Evolutionary conservation across 495 filamentous ascomycete genomes (phyloP).

Genomic region (Saxophila tyrrhenica): DNA sequence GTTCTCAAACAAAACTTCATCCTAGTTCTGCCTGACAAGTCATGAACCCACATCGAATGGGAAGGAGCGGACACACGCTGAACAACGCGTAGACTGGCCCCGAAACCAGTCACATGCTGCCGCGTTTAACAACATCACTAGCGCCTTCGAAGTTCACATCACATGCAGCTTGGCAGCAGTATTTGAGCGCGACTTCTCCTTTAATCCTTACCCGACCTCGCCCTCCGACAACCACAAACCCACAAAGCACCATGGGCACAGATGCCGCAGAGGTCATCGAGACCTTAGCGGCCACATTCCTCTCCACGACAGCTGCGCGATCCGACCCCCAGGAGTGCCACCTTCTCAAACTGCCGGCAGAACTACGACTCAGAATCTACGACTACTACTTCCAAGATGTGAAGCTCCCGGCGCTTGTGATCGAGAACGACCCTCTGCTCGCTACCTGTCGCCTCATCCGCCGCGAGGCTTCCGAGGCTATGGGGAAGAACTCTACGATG

Average conservation of each 20-base stretch:
- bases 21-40: no score
- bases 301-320: not conserved
- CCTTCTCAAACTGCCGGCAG: not conserved
- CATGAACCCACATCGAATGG: no score
- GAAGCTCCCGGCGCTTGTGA: no score
- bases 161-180: not conserved
- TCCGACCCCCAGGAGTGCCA: not conserved
- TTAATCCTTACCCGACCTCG: not conserved
- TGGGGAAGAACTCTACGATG: no score
- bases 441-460: not conserved
- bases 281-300: not conserved
- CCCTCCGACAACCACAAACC: not conserved
- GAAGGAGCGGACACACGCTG: no score
- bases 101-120: not conserved
- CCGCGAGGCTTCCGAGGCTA: not conserved
- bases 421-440: not conserved
- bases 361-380: not conserved
- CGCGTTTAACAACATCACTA: not conserved
- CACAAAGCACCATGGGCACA: not conserved
- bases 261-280: not conserved
- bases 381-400: not conserved
- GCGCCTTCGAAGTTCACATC: not conserved
- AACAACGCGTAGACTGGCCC: no score
- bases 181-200: no score
- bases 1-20: no score